Conservation (phyloP, 352 stramenopile species). For the Globisporangium polare region DNA sequence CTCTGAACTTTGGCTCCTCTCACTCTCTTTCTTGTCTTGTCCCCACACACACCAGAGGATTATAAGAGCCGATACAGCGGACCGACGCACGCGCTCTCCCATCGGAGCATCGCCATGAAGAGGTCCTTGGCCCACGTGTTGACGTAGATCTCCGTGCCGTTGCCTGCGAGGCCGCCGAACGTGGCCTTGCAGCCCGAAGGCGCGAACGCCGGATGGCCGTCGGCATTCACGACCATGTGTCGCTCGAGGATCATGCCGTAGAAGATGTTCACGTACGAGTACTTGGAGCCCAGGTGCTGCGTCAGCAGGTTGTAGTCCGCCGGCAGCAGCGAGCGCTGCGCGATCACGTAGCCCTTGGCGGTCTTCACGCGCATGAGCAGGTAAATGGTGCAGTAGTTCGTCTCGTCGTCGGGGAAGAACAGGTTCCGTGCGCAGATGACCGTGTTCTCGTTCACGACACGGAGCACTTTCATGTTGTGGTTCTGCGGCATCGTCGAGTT, state of each 20-base stretch:
- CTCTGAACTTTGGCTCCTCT: too few species aligned
- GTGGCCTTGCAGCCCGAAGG: conserved; percentile 16
- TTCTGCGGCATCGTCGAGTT: conserved; percentile 23
- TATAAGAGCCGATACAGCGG: conserved; percentile 17
- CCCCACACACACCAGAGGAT: not conserved
- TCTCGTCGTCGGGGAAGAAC: conserved; percentile 17
- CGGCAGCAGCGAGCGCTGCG: conserved; percentile 20
- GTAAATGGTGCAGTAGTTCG: conserved; percentile 24
- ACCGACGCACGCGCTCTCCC: conserved; percentile 21
- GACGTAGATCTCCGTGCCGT: conserved; percentile 21
- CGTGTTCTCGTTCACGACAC: conserved; percentile 19
- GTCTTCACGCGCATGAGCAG: conserved; percentile 21
- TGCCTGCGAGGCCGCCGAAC: conserved; percentile 21
- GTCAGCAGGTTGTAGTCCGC: conserved; percentile 6
- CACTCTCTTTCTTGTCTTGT: not conserved
- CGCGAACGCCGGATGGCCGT: not conserved
- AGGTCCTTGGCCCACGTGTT: conserved; percentile 21
- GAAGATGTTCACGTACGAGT: conserved; percentile 24
- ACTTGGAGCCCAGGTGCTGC: conserved; percentile 8
- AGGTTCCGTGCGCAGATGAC: conserved; percentile 24
- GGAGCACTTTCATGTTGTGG: conserved; percentile 20
- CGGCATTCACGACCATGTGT: not conserved
- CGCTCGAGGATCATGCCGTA: conserved; percentile 20
- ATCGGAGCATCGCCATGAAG: conserved; percentile 21
- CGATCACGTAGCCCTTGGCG: conserved; percentile 18